Percentiles rank a stretch among this genome's conserved stretches.
These are phyloP conservation scores for Ascocoryne sarcoides DNA, from an alignment of 2,329 filamentous ascomycete genomes.

Conservation along the genomic window DNA sequence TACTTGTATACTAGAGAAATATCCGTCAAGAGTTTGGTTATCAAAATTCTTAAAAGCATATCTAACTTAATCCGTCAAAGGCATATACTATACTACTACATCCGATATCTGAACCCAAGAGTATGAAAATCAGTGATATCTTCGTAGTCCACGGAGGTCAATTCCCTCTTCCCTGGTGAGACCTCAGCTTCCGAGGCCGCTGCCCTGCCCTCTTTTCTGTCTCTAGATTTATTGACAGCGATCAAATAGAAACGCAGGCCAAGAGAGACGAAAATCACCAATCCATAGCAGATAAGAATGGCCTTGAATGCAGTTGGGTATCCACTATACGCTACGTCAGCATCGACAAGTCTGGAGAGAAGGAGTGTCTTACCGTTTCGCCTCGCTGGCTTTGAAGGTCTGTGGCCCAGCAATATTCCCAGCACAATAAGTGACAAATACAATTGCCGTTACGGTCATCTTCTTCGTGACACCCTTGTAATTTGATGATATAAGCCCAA, in stretches of 20 bases:
- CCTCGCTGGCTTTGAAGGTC: constrained; percentile 13
- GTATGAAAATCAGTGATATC: constrained; percentile 54
- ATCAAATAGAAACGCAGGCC: constrained; percentile 17
- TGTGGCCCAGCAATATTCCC: constrained; percentile 24
- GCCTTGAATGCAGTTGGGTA: constrained; percentile 23
- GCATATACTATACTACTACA: no score
- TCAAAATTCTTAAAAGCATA: no score
- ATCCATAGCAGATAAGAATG: constrained; percentile 22
- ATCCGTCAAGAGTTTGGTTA: no score
- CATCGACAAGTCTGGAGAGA: neutral
- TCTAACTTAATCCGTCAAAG: no score
- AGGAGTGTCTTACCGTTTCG: constrained; percentile 5
- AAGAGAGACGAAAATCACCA: constrained; percentile 14
- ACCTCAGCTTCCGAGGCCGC: constrained; percentile 23
- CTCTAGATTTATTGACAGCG: constrained; percentile 15
- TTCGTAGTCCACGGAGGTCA: constrained; percentile 41
- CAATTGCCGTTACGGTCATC: constrained; percentile 24
- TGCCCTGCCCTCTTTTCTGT: constrained; percentile 7
- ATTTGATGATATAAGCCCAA: constrained; percentile 26
- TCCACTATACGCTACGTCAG: constrained; percentile 1
- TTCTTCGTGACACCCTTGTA: constrained; percentile 27
- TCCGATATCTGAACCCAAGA: constrained; percentile 49
- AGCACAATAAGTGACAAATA: constrained; percentile 16
- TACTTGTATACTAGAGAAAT: no score
- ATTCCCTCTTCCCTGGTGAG: constrained; percentile 30